Percentiles rank a stretch among this genome's conserved stretches.
These are phyloP conservation scores for Phoenix roebelenii DNA, from an alignment of 176 grass and related monocot species.

Conservation along the genomic window DNA sequence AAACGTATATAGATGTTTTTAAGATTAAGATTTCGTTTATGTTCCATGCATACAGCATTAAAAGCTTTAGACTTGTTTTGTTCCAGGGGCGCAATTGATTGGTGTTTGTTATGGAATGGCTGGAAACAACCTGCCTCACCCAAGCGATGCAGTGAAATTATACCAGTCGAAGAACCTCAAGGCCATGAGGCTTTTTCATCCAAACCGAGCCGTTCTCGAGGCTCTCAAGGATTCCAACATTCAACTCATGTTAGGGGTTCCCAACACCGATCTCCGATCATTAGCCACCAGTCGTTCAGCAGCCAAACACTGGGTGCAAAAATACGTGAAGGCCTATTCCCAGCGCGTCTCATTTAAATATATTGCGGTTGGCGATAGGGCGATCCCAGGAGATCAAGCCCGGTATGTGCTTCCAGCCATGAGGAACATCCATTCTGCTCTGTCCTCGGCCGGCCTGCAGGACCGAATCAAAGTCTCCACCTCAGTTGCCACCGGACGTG, in stretches of 20 bases:
- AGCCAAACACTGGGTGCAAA: background rate
- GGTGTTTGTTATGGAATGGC: background rate
- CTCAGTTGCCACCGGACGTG: background rate
- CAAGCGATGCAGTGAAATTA: background rate
- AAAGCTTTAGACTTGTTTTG: too few relatives aligned
- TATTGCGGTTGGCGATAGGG: background rate
- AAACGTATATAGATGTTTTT: too few relatives aligned
- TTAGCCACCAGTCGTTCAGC: background rate
- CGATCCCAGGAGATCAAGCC: background rate
- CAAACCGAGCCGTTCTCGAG: background rate
- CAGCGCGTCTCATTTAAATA: background rate
- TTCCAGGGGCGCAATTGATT: background rate
- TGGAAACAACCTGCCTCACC: background rate
- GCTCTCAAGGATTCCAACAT: background rate
- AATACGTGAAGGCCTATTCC: background rate
- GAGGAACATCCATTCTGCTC: background rate
- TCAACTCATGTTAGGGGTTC: background rate
- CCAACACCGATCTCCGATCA: background rate
- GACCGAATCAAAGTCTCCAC: constrained; percentile 1
- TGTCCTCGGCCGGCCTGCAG: background rate
- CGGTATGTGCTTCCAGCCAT: background rate
- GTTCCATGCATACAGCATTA: too few relatives aligned
- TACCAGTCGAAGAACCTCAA: background rate
- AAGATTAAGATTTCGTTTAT: too few relatives aligned
- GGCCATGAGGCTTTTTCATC: background rate